Conservation (phyloP, 2,329 filamentous ascomycete genomes). For the Hypoxylon rubiginosum region DNA sequence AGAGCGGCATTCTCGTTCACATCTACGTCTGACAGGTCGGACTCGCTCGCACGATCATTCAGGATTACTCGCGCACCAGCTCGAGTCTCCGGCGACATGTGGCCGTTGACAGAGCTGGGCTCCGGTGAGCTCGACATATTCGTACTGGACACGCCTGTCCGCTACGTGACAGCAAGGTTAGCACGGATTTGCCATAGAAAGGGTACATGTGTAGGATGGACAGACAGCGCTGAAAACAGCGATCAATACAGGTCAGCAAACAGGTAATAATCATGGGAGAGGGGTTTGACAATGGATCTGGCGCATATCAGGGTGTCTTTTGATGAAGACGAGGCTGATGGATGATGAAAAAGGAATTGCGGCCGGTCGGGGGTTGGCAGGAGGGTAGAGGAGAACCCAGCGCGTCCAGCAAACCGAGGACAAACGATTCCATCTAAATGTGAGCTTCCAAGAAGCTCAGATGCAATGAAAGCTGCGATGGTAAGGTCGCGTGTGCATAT, state of each 20-base stretch:
- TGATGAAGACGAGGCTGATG: constrained; percentile 65
- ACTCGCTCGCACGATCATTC: constrained; percentile 71
- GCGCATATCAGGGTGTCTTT: constrained; percentile 55
- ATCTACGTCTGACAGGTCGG: constrained; percentile 83
- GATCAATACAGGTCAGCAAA: constrained; percentile 52
- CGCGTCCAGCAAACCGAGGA: constrained; percentile 47
- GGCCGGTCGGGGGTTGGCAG: constrained; percentile 40
- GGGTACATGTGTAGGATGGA: constrained; percentile 41
- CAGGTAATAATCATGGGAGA: constrained; percentile 53
- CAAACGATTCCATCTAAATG: constrained; percentile 45
- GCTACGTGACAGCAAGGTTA: constrained; percentile 66
- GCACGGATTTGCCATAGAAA: constrained; percentile 48
- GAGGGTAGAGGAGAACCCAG: constrained; percentile 39
- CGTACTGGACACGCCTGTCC: constrained; percentile 66
- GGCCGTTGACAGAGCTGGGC: constrained; percentile 75
- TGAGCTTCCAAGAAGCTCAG: constrained; percentile 44
- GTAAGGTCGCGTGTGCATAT: constrained; percentile 49
- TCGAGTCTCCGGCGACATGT: constrained; percentile 68
- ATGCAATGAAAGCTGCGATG: constrained; percentile 45
- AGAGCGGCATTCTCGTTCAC: constrained; percentile 69
- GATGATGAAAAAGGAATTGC: constrained; percentile 60
- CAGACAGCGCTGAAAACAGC: constrained; percentile 51
- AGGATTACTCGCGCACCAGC: constrained; percentile 56
- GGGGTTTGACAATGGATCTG: constrained; percentile 53
- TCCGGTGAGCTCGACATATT: constrained; percentile 74